Conservation (phyloP, 495 filamentous ascomycete species). For the Trichoderma reesei region DNA sequence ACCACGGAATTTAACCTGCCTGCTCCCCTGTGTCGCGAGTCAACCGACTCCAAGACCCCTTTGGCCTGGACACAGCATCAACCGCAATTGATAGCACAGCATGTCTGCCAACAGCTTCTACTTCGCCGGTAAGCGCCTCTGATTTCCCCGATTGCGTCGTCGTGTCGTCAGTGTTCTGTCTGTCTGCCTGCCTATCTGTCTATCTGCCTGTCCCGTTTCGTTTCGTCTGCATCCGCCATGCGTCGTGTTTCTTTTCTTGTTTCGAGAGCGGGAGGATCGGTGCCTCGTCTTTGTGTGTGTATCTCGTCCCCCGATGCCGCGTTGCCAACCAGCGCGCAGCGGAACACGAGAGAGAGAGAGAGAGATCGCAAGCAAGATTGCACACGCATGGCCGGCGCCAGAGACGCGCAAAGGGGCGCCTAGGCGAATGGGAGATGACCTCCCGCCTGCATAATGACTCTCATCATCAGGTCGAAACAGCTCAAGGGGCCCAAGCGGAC, state of each 20-base stretch:
- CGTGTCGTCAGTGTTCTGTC: not conserved
- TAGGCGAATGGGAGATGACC: not conserved
- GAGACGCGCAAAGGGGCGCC: not conserved
- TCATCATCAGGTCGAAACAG: not conserved
- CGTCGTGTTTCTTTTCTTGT: no score
- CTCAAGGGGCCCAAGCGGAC: not conserved
- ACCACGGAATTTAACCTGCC: slow-evolving; percentile 1
- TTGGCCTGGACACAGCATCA: not conserved
- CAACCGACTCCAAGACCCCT: not conserved
- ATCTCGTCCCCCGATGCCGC: not conserved
- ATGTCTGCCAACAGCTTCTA: slow-evolving; percentile 5
- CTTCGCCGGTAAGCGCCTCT: slow-evolving; percentile 1
- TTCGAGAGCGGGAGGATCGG: no score
- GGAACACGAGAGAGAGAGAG: no score
- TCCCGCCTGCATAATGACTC: not conserved
- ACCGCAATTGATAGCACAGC: not conserved
- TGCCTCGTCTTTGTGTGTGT: not conserved
- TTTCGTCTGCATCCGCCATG: no score
- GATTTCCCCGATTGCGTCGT: not conserved
- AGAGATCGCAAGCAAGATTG: no score
- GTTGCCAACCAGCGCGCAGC: not conserved
- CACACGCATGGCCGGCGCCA: no score
- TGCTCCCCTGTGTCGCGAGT: slow-evolving; percentile 3
- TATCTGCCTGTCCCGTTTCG: no score
- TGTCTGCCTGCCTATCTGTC: no score